Conservation (phyloP, 2,329 filamentous ascomycete genomes). For the Ambrosiella xylebori region DNA sequence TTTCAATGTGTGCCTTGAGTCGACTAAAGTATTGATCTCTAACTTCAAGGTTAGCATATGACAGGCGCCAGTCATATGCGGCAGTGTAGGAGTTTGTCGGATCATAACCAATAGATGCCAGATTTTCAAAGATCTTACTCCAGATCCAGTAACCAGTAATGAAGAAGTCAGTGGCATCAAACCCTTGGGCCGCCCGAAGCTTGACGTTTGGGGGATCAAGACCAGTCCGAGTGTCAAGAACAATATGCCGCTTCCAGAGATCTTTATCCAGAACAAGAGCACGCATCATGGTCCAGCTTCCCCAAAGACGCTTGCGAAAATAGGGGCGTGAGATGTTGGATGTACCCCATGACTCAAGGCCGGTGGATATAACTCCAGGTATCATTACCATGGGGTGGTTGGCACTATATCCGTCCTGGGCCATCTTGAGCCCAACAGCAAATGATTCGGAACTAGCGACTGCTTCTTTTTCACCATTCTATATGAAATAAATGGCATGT, state of each 20-base stretch:
- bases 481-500: background rate
- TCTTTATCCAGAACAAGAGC: conserved; percentile 87
- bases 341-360: conserved; percentile 92
- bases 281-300: conserved; percentile 98
- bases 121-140: conserved; percentile 96
- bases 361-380: conserved; percentile 91
- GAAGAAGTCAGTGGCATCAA: conserved; percentile 95
- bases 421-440: conserved; percentile 69
- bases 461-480: conserved; percentile 69
- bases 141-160: conserved; percentile 92
- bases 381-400: conserved; percentile 92
- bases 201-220: conserved; percentile 84
- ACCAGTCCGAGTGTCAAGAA: conserved; percentile 84
- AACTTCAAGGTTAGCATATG: conserved; percentile 74
- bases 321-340: conserved; percentile 70
- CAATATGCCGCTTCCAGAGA: conserved; percentile 87
- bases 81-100: conserved; percentile 57
- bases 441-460: conserved; percentile 88
- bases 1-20: conserved; percentile 79
- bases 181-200: conserved; percentile 81
- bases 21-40: conserved; percentile 89
- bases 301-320: conserved; percentile 89
- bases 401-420: conserved; percentile 61
- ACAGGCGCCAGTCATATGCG: conserved; percentile 79
- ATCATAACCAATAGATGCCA: conserved; percentile 91